Evolutionary conservation across 768 basidiomycete species (phyloP), one percentile per base, ranked within the genome.

Genomic region (Lanmaoa pseudosensibilis): DNA sequence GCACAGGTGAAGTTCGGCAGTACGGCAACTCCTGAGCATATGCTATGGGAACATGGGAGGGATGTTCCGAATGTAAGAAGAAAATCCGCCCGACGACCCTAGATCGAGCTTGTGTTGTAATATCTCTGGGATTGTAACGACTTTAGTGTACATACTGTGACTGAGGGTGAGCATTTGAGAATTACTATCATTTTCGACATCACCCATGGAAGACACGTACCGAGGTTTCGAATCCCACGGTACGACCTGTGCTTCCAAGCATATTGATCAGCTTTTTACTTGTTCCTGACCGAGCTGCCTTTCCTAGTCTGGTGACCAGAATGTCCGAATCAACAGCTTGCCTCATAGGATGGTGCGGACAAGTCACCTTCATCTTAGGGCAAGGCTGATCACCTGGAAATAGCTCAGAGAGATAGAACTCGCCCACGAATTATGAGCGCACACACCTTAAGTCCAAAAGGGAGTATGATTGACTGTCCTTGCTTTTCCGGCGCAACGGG

Each of bases 391-490:
- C 60, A 27, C 46, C 50, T 38, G 34, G 38, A 54, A 64, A 50
- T 52, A 25, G 49, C n/a, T 41, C 34, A 49, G 19, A 19, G 16
- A 9, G 7, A n/a, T 30, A 19, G 13, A 46, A 16, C 18, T 13
- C 49, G 7, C 23, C 7, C 40, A 46, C 27, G 25, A 19, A 50
- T 57, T 5, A 41, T 18, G 19, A 33, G n/a, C 37, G 13, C 37
- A n/a, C 25, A 19, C 53, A 48, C 51, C 38, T 34, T 56, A 54
- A 54, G 51, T 37, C 62, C 62, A 54, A 59, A 53, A 57, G 47
- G 51, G 37, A 46, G 34, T 5, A 23, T 12, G 27, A 30, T 8
- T 41, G 39, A 55, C 43, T 13, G 15, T 48, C 37, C n/a, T 16
- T 48, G 12, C 49, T 44, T 52, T 55, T 62, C 50, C 13, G 6